These are phyloP conservation scores for Micractinium conductrix DNA, from an alignment of 139 green algal genomes.

Conservation along the genomic window DNA sequence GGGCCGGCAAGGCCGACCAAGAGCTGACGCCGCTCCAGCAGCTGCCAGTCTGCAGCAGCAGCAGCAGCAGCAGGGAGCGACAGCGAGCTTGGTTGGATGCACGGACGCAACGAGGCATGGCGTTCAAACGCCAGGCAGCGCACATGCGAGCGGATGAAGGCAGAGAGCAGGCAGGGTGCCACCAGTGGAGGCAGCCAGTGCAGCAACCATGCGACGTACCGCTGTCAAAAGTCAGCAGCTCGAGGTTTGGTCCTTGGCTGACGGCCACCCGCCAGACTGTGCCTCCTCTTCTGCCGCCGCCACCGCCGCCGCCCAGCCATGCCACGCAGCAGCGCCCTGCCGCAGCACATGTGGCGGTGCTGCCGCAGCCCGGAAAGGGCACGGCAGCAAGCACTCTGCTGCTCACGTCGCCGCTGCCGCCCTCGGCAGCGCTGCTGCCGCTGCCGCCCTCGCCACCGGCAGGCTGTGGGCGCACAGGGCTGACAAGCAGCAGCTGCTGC, in stretches of 20 bases:
- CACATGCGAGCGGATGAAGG: background rate
- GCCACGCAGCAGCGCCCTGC: constrained; percentile 12
- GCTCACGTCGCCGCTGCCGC: background rate
- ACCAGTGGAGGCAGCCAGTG: background rate
- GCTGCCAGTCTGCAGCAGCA: background rate
- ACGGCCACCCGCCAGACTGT: background rate
- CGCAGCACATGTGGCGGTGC: no score
- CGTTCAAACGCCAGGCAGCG: background rate
- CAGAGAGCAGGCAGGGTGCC: background rate
- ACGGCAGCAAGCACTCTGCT: background rate
- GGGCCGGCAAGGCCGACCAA: background rate
- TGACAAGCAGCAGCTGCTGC: constrained; percentile 8
- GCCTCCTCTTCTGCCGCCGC: background rate
- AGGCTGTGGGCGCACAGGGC: background rate
- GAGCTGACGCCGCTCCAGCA: constrained; percentile 5
- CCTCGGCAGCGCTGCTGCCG: background rate
- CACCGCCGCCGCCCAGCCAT: background rate
- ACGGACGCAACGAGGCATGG: background rate
- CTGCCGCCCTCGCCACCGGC: background rate
- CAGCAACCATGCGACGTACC: background rate
- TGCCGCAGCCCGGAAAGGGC: no score
- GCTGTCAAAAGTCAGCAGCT: background rate
- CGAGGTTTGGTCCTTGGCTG: background rate
- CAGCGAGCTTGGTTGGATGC: background rate
- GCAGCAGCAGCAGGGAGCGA: no score